A percentile compares a stretch with the other conserved stretches of the same genome.
phyloP scores from a whole-genome alignment of 2,329 filamentous ascomycete species.

The Ophiobolus disseminans region DNA sequence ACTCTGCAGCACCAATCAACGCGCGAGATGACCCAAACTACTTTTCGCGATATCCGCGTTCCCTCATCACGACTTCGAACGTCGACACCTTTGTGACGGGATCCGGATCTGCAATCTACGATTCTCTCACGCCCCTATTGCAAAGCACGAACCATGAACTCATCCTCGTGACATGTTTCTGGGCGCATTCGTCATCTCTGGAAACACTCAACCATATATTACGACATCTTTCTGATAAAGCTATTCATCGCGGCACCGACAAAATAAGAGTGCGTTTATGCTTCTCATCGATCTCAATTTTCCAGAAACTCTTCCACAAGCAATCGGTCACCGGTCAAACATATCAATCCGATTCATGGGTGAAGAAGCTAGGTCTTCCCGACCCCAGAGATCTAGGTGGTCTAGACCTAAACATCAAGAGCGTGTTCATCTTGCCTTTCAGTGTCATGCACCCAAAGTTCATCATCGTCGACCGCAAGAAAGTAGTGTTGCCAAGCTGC shows the following conservation, averaged over 20 bases:
- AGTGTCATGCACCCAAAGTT: constrained; percentile 92
- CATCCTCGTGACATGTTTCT: constrained; percentile 83
- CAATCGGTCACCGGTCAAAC: constrained; percentile 66
- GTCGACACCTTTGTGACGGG: constrained; percentile 51
- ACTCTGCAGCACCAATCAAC: constrained; percentile 29
- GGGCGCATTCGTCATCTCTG: constrained; percentile 71
- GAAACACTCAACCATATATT: constrained; percentile 65
- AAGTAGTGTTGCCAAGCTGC: constrained; percentile 76
- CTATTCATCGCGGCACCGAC: constrained; percentile 36
- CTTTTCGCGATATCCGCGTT: constrained; percentile 45
- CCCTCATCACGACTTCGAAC: constrained; percentile 44
- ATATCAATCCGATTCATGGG: constrained; percentile 68
- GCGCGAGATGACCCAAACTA: constrained; percentile 49
- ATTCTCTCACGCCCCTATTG: constrained; percentile 66
- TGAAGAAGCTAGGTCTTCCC: constrained; percentile 68
- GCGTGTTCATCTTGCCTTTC: constrained; percentile 78
- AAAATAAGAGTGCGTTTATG: constrained; percentile 72
- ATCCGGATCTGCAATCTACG: constrained; percentile 54
- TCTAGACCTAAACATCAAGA: constrained; percentile 75
- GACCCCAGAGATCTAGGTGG: constrained; percentile 60
- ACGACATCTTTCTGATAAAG: constrained; percentile 62
- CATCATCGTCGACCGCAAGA: constrained; percentile 72
- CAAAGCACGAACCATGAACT: constrained; percentile 68
- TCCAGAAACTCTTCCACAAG: constrained; percentile 78
- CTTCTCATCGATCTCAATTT: constrained; percentile 74